Evolutionary conservation across 805 yeast species (phyloP), one percentile per base, ranked within the genome.

Genomic region (Suhomyces faveliae): DNA sequence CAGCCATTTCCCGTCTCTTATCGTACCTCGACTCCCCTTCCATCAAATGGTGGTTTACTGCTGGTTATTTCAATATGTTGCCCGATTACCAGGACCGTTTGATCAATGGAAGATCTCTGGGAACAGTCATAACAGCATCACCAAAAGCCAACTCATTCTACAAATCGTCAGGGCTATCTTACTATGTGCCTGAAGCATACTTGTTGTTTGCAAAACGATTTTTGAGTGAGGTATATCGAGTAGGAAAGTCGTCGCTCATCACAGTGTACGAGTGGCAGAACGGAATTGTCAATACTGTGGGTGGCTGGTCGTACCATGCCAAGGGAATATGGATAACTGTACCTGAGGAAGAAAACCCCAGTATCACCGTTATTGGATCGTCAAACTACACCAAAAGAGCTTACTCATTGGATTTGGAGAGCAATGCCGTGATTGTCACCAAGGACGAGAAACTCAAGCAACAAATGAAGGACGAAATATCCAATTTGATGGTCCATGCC

Each of bases 271-370:
- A 92, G 65, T 94, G 99, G 99, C 78, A 80, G 59, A 81, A 79
- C 42, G 99, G 99, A 1, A 71, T 82, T 2, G 96, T 89, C 3
- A 89, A 89, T 60, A 79, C 86, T 6, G 78, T 83, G 0, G 78
- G 74, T 23, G 99, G 99, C 1, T 92, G 99, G 98, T 88, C 97
- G 0, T 94, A 94, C 64, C 99, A 94, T 62, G 98, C 99, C 11
- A 94, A 94, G 62, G 99, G 99, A 1, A 70, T 92, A 4, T 94
- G 98, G 98, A 68, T 88, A 0, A 73, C 80, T 7, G 71, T 73
- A 10, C 86, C 89, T 0, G 74, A 68, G 2, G 85, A 81, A 40
- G 52, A 56, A 0, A 59, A 62, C 10, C 97, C 97, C 1, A 76
- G 85, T 15, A 68, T 89, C 10, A 88, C 97, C 0, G 81, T 91